phyloP scores from a whole-genome alignment of 164 flowering plant species.

The Vitis labrusca region DNA sequence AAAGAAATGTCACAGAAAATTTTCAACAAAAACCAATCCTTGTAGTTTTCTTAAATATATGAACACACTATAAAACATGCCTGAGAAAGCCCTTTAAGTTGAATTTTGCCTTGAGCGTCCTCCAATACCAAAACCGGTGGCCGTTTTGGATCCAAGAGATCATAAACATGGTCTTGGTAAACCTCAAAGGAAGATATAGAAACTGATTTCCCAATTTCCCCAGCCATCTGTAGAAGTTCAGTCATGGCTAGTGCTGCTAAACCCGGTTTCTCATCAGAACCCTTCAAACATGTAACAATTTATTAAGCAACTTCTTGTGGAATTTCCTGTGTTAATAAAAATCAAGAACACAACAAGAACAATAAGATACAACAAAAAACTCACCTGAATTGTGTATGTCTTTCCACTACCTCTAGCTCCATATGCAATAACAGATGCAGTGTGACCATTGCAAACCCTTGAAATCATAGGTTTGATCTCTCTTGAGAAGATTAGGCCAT shows the following conservation, averaged over 20 bases:
- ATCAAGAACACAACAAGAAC: background rate
- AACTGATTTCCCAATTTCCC: constrained; percentile 30
- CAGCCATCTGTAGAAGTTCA: constrained; percentile 47
- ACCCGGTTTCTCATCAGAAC: constrained; percentile 55
- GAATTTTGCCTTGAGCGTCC: constrained; percentile 51
- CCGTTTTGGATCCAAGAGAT: constrained; percentile 46
- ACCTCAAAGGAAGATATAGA: constrained; percentile 61
- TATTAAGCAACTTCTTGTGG: background rate
- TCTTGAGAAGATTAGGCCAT: constrained; percentile 30
- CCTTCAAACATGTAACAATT: constrained; percentile 32
- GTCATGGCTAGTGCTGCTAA: constrained; percentile 54
- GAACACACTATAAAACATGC: constrained; percentile 20
- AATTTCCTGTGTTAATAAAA: background rate
- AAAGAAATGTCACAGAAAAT: background rate
- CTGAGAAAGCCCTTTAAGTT: constrained; percentile 74
- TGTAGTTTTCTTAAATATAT: background rate
- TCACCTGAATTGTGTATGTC: constrained; percentile 61
- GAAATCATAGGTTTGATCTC: constrained; percentile 62
- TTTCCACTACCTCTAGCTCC: constrained; percentile 83
- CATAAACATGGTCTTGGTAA: constrained; percentile 50
- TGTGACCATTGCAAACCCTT: constrained; percentile 41
- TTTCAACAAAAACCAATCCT: background rate
- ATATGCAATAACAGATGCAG: constrained; percentile 54
- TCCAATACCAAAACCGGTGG: constrained; percentile 44
- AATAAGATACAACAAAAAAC: background rate